These are phyloP conservation scores for Fraxinus ornus DNA, from an alignment of 305 asterid species.

Conservation along the genomic window DNA sequence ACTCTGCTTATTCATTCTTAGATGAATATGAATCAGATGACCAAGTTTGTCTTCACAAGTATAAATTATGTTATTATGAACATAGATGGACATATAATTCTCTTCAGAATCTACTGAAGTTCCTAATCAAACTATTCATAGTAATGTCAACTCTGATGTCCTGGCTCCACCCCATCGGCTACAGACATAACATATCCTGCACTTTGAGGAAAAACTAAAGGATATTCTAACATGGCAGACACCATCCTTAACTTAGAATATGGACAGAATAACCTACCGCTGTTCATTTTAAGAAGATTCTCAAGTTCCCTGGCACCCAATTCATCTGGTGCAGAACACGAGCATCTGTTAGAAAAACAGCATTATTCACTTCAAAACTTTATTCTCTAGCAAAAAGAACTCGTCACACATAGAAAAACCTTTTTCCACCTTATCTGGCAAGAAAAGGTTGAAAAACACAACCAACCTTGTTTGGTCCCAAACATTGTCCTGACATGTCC, in stretches of 20 bases:
- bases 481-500: constrained; percentile 76
- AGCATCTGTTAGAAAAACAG: constrained; percentile 50
- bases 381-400: not conserved
- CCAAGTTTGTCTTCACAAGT: not conserved
- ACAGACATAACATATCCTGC: not conserved
- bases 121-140: not conserved
- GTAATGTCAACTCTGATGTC: not conserved
- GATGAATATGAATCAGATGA: not conserved
- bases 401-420: not conserved
- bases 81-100: not conserved
- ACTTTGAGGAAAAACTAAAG: not conserved
- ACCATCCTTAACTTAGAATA: not conserved
- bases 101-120: not conserved
- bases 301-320: constrained; percentile 67
- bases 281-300: constrained; percentile 70
- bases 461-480: constrained; percentile 59
- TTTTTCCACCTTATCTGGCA: not conserved
- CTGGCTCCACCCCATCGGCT: not conserved
- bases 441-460: constrained; percentile 6
- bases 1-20: not conserved
- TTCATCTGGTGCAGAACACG: constrained; percentile 79
- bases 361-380: constrained; percentile 16
- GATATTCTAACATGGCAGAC: not conserved
- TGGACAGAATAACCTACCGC: constrained; percentile 41
- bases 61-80: not conserved